Conservation (phyloP, 1,284 basidiomycete genomes). For the Cutaneotrichosporon sp. region DNA sequence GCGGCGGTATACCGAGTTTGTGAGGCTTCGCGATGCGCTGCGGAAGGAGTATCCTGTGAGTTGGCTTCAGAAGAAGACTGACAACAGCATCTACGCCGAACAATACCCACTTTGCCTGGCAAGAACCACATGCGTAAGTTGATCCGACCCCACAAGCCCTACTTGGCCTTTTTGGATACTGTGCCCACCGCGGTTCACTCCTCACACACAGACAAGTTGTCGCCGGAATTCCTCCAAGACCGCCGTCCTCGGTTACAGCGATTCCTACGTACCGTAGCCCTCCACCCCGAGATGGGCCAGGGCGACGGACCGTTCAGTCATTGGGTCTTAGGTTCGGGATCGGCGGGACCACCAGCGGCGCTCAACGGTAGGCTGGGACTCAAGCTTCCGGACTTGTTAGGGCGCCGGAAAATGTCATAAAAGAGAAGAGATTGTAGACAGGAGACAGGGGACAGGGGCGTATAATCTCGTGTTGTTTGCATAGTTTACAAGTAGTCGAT, state of each 20-base stretch:
- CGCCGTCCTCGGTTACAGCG: constrained; percentile 43
- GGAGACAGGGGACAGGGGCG: too few species aligned
- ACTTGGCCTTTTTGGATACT: not conserved
- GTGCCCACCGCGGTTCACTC: not conserved
- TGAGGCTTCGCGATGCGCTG: constrained; percentile 34
- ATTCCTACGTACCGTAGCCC: constrained; percentile 44
- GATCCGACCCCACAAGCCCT: not conserved
- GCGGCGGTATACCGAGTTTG: constrained; percentile 48
- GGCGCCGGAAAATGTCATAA: too few species aligned
- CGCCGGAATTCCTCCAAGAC: constrained; percentile 42
- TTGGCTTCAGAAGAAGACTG: constrained; percentile 2
- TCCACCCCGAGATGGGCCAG: constrained; percentile 49
- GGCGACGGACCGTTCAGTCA: constrained; percentile 34
- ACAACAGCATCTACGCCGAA: constrained; percentile 32
- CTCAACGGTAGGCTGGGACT: not conserved
- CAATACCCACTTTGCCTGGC: constrained; percentile 44
- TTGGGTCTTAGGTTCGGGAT: constrained; percentile 35
- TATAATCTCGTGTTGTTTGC: too few species aligned
- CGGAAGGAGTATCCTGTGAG: constrained; percentile 37
- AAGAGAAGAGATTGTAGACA: too few species aligned
- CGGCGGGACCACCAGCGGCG: not conserved
- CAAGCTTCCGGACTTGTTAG: not conserved
- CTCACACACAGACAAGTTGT: constrained; percentile 40
- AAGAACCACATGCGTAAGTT: constrained; percentile 48
- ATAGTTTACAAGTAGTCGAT: too few species aligned